Conservation (phyloP, 2,329 filamentous ascomycete genomes). For the Calycina herbarum region DNA sequence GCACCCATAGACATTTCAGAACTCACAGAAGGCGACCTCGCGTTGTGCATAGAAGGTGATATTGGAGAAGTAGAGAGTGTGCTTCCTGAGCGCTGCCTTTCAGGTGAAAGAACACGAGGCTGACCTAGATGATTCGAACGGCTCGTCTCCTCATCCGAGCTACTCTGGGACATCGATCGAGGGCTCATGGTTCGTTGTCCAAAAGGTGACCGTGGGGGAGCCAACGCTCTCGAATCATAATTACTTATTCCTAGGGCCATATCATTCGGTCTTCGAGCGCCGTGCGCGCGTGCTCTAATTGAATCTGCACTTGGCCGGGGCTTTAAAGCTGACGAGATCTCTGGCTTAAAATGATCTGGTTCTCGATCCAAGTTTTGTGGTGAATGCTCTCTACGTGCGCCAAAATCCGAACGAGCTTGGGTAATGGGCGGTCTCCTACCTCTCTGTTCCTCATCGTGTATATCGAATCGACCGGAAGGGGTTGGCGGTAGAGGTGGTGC, state of each 20-base stretch:
- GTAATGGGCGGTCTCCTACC: constrained; percentile 26
- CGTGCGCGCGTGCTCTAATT: constrained; percentile 29
- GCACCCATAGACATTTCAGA: constrained; percentile 73
- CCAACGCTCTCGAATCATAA: constrained; percentile 44
- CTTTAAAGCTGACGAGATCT: constrained; percentile 24
- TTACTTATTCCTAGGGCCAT: constrained; percentile 28
- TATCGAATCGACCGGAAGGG: constrained; percentile 15
- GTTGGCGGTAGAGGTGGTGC: constrained; percentile 15
- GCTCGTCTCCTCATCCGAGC: constrained; percentile 61
- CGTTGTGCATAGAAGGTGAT: constrained; percentile 61
- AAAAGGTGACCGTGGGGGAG: constrained; percentile 46
- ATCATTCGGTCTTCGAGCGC: constrained; percentile 26
- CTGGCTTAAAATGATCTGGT: constrained; percentile 19
- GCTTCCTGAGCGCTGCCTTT: constrained; percentile 76
- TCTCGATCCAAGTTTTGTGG: constrained; percentile 50
- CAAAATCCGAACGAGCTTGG: constrained; percentile 42
- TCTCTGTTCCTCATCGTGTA: constrained; percentile 30
- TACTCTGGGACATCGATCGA: constrained; percentile 62
- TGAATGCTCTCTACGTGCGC: constrained; percentile 58
- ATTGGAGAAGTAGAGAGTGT: constrained; percentile 43
- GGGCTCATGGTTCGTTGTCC: constrained; percentile 54
- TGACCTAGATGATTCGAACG: constrained; percentile 36
- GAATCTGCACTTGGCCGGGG: constrained; percentile 33
- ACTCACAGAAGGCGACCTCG: constrained; percentile 77
- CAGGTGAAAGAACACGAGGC: constrained; percentile 62